Conservation (phyloP, 225 moss, liverwort and hornwort genomes). For the Pseudisothecium myosuroides region DNA sequence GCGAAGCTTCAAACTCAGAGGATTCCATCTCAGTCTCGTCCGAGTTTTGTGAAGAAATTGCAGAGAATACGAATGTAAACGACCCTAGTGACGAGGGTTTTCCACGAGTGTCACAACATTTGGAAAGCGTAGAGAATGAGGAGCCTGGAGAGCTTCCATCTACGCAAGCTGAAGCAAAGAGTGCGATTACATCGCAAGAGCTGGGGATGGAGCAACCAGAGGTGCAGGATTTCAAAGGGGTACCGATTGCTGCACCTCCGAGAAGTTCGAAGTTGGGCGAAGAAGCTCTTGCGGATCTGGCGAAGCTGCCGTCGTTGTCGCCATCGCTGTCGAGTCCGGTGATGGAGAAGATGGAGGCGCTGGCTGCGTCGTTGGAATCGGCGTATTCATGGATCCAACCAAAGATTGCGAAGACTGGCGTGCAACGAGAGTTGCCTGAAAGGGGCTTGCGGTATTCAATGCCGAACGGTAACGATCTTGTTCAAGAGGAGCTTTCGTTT, state of each 20-base stretch:
- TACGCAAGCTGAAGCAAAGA: background rate
- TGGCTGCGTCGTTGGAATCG: background rate
- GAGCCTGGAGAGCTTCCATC: background rate
- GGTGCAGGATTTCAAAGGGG: background rate
- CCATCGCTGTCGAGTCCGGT: conserved; percentile 7
- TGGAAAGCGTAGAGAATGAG: background rate
- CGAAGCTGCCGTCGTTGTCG: background rate
- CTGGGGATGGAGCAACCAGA: background rate
- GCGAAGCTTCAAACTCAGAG: background rate
- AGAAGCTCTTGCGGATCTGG: background rate
- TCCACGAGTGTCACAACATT: background rate
- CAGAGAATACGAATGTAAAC: background rate
- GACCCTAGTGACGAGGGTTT: background rate
- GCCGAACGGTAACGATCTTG: background rate
- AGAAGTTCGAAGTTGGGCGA: background rate
- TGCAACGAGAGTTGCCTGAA: background rate
- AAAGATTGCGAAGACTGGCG: background rate
- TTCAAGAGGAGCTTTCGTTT: conserved; percentile 15
- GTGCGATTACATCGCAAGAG: background rate
- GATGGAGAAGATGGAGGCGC: conserved; percentile 8
- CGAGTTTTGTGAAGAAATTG: background rate
- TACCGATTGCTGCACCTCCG: background rate
- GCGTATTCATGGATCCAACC: background rate
- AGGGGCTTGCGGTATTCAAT: background rate
- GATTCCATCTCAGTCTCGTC: background rate